phyloP scores from a whole-genome alignment of 805 yeast species.

The Sugiyamaella lignohabitans region DNA sequence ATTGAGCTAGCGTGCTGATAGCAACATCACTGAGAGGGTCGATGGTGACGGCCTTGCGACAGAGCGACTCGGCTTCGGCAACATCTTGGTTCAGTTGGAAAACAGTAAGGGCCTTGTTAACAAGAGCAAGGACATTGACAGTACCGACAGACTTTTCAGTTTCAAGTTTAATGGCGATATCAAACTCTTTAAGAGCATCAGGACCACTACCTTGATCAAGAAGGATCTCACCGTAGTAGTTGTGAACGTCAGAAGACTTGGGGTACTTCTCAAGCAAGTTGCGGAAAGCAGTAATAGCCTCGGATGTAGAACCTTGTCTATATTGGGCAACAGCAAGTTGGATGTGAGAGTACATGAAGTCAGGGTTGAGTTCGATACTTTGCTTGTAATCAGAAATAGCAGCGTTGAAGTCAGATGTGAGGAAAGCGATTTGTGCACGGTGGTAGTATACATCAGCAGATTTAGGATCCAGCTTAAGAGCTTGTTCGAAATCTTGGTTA shows the following conservation, averaged over 20 bases:
- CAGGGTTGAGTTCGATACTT: constrained; percentile 66
- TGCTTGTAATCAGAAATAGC: constrained; percentile 72
- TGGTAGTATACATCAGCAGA: constrained; percentile 87
- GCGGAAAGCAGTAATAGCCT: constrained; percentile 17
- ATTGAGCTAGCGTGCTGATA: constrained; percentile 83
- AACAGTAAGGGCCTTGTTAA: constrained; percentile 73
- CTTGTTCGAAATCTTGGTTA: constrained; percentile 59
- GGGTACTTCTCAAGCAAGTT: constrained; percentile 46
- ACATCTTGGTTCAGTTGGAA: constrained; percentile 37
- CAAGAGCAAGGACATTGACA: constrained; percentile 82
- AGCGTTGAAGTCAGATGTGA: constrained; percentile 63
- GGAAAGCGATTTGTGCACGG: constrained; percentile 84
- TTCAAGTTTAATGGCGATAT: constrained; percentile 78
- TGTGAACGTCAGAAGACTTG: constrained; percentile 89
- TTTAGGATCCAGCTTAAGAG: constrained; percentile 59
- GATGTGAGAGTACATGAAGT: constrained; percentile 77
- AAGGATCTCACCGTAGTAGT: constrained; percentile 90
- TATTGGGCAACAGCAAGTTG: constrained; percentile 90
- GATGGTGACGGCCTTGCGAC: constrained; percentile 67
- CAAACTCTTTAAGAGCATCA: constrained; percentile 78
- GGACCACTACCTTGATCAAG: constrained; percentile 69
- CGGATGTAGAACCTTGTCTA: constrained; percentile 45
- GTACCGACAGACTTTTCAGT: constrained; percentile 47
- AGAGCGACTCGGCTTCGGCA: constrained; percentile 54
- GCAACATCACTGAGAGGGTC: constrained; percentile 92